These are phyloP conservation scores for Ceratobasidium sp. DNA, from an alignment of 1,284 basidiomycete genomes.

Conservation along the genomic window DNA sequence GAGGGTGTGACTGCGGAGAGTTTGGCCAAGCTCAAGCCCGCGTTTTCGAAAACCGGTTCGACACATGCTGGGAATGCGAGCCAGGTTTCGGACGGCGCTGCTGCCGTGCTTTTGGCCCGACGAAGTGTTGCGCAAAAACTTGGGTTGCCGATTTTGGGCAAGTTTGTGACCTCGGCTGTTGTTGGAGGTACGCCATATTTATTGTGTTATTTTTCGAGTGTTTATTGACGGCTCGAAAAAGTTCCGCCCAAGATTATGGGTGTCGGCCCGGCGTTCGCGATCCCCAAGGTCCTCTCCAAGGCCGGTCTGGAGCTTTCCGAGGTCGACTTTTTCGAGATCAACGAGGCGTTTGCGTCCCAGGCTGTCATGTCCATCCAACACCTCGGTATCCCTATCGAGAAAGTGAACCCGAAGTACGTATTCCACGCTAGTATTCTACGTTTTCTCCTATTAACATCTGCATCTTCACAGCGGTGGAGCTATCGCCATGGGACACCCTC, in stretches of 20 bases:
- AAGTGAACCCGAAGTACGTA: constrained; percentile 78
- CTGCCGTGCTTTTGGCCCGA: constrained; percentile 90
- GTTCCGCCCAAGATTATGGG: constrained; percentile 54
- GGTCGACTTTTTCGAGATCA: constrained; percentile 94
- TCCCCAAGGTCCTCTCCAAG: constrained; percentile 85
- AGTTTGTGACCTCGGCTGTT: constrained; percentile 83
- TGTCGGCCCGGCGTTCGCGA: constrained; percentile 91
- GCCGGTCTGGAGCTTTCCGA: constrained; percentile 80
- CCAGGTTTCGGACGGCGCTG: constrained; percentile 97
- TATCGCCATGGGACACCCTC: constrained; percentile 88
- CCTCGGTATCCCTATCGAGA: constrained; percentile 80
- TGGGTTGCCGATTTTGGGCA: constrained; percentile 91
- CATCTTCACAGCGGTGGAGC: constrained; percentile 75
- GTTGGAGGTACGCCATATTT: constrained; percentile 69
- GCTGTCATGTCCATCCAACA: constrained; percentile 84
- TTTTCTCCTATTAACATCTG: too few species aligned
- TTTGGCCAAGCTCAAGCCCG: constrained; percentile 92
- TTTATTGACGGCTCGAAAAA: constrained; percentile 26
- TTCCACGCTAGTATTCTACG: too few species aligned
- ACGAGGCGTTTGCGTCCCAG: constrained; percentile 91
- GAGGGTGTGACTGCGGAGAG: constrained; percentile 91
- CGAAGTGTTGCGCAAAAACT: constrained; percentile 90
- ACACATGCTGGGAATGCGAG: constrained; percentile 96
- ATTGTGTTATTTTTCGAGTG: background rate
- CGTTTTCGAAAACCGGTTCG: constrained; percentile 88